These are phyloP conservation scores for Cordyceps pruinosa DNA, from an alignment of 2,329 filamentous ascomycete genomes.

Conservation along the genomic window DNA sequence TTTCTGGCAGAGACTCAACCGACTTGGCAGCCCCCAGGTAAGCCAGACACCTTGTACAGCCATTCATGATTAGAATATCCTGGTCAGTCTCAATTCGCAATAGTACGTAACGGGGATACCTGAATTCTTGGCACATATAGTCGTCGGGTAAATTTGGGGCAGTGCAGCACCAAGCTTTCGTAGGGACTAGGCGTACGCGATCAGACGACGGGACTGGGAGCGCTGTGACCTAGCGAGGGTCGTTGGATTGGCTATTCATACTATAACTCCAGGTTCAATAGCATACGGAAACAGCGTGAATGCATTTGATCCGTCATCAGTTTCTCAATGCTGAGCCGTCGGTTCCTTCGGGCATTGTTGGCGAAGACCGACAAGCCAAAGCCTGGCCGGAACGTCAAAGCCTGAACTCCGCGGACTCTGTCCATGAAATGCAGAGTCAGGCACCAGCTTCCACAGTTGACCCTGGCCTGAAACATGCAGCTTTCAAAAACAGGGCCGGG, in stretches of 20 bases:
- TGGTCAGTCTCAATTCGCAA: too few species aligned
- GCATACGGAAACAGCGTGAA: too few species aligned
- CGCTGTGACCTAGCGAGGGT: background rate
- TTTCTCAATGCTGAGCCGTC: background rate
- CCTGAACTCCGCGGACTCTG: background rate
- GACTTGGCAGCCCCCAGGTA: too few species aligned
- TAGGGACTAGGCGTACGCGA: background rate
- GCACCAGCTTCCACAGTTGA: background rate
- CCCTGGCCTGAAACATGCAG: background rate
- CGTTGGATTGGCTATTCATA: too few species aligned
- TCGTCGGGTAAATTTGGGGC: background rate
- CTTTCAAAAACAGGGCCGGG: background rate
- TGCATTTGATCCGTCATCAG: background rate
- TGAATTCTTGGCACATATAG: background rate
- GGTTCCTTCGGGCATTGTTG: background rate
- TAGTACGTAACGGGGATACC: too few species aligned
- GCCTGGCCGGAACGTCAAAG: too few species aligned
- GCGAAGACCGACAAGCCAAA: background rate
- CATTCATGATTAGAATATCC: too few species aligned
- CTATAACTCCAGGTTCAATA: too few species aligned
- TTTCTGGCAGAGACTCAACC: too few species aligned
- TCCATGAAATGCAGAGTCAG: background rate
- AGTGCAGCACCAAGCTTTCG: background rate
- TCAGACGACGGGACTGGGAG: background rate
- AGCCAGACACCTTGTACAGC: too few species aligned